Evolutionary conservation across 345 rosid genomes (phyloP).

Genomic region (Hypericum androsaemum): DNA sequence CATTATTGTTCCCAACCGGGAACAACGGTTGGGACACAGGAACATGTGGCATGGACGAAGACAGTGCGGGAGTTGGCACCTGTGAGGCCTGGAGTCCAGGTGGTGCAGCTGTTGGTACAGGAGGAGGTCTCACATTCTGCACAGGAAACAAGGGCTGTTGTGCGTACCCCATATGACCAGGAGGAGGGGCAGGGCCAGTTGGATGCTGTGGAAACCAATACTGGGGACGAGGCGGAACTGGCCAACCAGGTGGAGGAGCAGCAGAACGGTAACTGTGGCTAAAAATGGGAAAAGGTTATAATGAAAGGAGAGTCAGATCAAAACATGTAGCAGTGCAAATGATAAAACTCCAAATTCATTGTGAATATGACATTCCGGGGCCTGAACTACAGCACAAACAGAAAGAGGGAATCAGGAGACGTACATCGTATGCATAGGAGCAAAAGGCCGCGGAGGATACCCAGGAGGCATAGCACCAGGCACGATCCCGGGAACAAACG

Average conservation of each 20-base stretch:
- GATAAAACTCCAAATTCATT: too few relatives aligned
- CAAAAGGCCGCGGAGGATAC: conserved; percentile 61
- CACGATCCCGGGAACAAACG: conserved; percentile 34
- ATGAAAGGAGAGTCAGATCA: too few relatives aligned
- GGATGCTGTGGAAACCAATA: conserved; percentile 72
- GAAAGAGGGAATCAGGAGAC: conserved; percentile 12
- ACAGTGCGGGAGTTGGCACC: conserved; percentile 61
- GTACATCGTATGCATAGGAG: conserved; percentile 54
- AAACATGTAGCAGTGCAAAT: too few relatives aligned
- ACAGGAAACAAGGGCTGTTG: conserved; percentile 94
- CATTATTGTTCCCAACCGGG: conserved; percentile 69
- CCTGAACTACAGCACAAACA: too few relatives aligned
- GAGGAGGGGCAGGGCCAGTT: conserved; percentile 44
- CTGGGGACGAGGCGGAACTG: conserved; percentile 74
- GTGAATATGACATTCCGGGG: too few relatives aligned
- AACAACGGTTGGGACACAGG: conserved; percentile 80
- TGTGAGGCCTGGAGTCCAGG: conserved; percentile 42
- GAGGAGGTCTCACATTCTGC: conserved; percentile 51
- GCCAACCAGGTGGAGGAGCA: conserved; percentile 70
- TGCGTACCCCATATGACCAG: conserved; percentile 42
- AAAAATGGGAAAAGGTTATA: conserved; percentile 1
- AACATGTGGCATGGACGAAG: conserved; percentile 40
- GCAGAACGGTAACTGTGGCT: conserved; percentile 53
- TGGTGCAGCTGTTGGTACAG: conserved; percentile 34
- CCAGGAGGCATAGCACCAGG: conserved; percentile 51